Evolutionary conservation across 2,329 filamentous ascomycete genomes (phyloP).

Genomic region (Trichoderma atroviride): DNA sequence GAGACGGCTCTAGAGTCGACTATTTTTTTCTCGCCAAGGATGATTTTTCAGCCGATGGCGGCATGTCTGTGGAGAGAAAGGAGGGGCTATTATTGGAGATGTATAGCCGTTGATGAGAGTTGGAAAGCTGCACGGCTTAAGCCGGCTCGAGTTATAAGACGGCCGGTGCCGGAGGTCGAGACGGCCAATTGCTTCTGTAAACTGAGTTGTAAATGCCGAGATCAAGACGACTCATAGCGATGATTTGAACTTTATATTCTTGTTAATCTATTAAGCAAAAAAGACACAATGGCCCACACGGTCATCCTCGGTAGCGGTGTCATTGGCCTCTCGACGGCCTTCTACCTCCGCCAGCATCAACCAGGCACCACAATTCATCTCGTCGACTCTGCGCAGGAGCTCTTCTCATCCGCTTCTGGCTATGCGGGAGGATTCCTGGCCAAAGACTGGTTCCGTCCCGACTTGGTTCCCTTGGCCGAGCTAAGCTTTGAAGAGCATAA

Average conservation of each 20-base stretch:
- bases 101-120: constrained; percentile 1
- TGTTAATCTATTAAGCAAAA: neutral
- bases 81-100: constrained; percentile 11
- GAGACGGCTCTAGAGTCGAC: neutral
- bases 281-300: constrained; percentile 50
- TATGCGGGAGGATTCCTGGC: constrained; percentile 75
- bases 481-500: constrained; percentile 72
- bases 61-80: constrained; percentile 13
- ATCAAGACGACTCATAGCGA: neutral
- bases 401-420: constrained; percentile 75
- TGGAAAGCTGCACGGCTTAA: neutral
- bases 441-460: constrained; percentile 68
- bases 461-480: constrained; percentile 60
- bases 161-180: neutral
- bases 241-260: neutral
- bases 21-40: neutral
- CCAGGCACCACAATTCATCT: constrained; percentile 49
- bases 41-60: constrained; percentile 8
- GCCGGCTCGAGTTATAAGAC: constrained; percentile 9
- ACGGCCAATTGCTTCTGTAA: neutral
- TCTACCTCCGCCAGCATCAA: constrained; percentile 63
- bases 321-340: constrained; percentile 71
- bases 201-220: neutral
- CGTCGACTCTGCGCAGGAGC: constrained; percentile 51
- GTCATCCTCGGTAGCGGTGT: constrained; percentile 72